Base-by-base conservation (phyloP, 768 basidiomycete species). In the Polyporus arcularius region DNA sequence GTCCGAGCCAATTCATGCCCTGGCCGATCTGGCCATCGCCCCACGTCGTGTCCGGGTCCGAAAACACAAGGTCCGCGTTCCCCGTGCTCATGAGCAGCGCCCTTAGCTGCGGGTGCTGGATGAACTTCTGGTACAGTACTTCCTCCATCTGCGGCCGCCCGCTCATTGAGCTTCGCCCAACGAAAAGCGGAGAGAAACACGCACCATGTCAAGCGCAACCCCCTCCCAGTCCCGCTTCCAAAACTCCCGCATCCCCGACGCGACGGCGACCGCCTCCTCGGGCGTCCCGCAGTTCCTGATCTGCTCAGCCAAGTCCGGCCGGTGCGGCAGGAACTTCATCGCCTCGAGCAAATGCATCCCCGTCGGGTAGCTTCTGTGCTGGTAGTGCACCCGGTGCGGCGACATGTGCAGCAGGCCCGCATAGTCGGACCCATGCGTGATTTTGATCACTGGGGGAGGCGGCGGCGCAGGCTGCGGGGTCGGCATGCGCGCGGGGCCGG, bases 101-200 rank as follows among this genome's bases (percentile, higher is more conserved):
- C 39, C 85, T 82, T 55, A 93, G 71, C 32, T 81, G 75, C 0
- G 81, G 75, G 68, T 94, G 88, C 74, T 93, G 91, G 50, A 75
- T 79, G 66, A 93, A 87, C 69, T 94, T 94, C 61, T 79, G 67
- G 61, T 79, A 79, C 51, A 92, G 65, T 39, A 87, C 88, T 8
- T 87, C 83, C 45, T 88, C 84, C 84, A 90, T 83, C 89, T 90
- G n/a, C n/a, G n/a, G n/a, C n/a, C n/a, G n/a, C n/a, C n/a, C n/a
- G n/a, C n/a, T n/a, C n/a, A n/a, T n/a, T n/a, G n/a, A n/a, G n/a
- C n/a, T n/a, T n/a, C n/a, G n/a, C n/a, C n/a, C n/a, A n/a, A n/a
- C n/a, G n/a, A n/a, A n/a, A n/a, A n/a, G n/a, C n/a, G n/a, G n/a
- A n/a, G n/a, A n/a, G 18, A 16, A 9, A 11, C 14, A 77, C 85